A percentile compares a stretch with the other conserved stretches of the same genome.
These are phyloP conservation scores for Skeletonema potamos DNA, from an alignment of 108 stramenopile genomes.

Conservation along the genomic window DNA sequence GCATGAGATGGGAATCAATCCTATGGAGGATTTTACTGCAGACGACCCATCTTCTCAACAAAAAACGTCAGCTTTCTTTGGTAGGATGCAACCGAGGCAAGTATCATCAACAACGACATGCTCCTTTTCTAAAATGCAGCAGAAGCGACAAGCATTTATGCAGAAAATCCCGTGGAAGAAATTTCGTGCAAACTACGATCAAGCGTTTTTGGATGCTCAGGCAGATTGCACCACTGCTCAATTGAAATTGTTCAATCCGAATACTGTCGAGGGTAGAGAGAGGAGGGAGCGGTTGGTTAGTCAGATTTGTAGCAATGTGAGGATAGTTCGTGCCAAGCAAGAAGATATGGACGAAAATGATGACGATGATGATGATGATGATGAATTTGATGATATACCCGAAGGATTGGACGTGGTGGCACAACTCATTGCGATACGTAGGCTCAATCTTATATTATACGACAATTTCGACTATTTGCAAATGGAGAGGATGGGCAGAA, in stretches of 20 bases:
- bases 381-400: conserved; percentile 22
- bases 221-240: conserved; percentile 20
- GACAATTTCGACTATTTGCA: conserved; percentile 76
- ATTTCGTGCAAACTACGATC: conserved; percentile 27
- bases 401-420: conserved; percentile 46
- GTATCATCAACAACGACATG: not conserved
- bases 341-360: too few species aligned
- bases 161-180: conserved; percentile 30
- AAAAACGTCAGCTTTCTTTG: not conserved
- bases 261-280: conserved; percentile 27
- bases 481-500: conserved; percentile 73
- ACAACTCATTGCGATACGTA: conserved; percentile 77
- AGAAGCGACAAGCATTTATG: conserved; percentile 23
- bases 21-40: conserved; percentile 11
- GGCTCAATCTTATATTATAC: conserved; percentile 70
- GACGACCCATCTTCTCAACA: not conserved
- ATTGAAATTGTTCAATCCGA: conserved; percentile 28
- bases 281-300: conserved; percentile 39
- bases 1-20: conserved; percentile 43
- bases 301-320: conserved; percentile 25
- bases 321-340: conserved; percentile 4
- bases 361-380: conserved; percentile 14
- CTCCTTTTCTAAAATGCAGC: conserved; percentile 14
- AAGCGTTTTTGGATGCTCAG: conserved; percentile 29
- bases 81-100: not conserved